Percentiles rank a stretch among this genome's conserved stretches.
phyloP scores from a whole-genome alignment of 2,329 filamentous ascomycete genomes.

The Colletotrichum sojae region DNA sequence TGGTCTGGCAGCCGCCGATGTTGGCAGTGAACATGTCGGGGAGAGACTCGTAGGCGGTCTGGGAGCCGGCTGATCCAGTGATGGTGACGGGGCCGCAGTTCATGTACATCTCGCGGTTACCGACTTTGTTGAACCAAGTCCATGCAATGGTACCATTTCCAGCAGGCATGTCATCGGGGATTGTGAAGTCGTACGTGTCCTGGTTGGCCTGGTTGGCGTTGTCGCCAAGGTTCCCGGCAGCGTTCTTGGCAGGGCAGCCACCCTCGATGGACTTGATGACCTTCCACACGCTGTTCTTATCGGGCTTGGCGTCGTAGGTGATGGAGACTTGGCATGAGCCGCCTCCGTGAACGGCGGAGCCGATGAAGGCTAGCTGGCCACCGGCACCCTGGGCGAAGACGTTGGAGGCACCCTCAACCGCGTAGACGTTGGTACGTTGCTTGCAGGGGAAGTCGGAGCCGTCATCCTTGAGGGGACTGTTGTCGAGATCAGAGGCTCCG shows the following conservation, averaged over 20 bases:
- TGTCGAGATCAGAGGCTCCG: slow-evolving; percentile 58
- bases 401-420: slow-evolving; percentile 66
- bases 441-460: slow-evolving; percentile 91
- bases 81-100: slow-evolving; percentile 87
- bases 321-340: slow-evolving; percentile 93
- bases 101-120: slow-evolving; percentile 98
- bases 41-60: slow-evolving; percentile 71
- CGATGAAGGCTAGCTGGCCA: slow-evolving; percentile 75
- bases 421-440: slow-evolving; percentile 61
- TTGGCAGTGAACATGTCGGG: slow-evolving; percentile 85
- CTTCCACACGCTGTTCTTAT: slow-evolving; percentile 80
- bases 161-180: slow-evolving; percentile 79
- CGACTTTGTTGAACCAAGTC: slow-evolving; percentile 95
- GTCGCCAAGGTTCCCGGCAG: slow-evolving; percentile 70
- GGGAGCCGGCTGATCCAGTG: slow-evolving; percentile 63
- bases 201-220: slow-evolving; percentile 61
- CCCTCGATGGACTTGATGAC: slow-evolving; percentile 92
- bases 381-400: slow-evolving; percentile 74
- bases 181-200: slow-evolving; percentile 75
- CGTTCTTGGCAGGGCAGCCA: slow-evolving; percentile 79
- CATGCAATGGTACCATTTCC: slow-evolving; percentile 89
- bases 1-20: slow-evolving; percentile 70
- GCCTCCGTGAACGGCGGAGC: slow-evolving; percentile 86
- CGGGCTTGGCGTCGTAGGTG: slow-evolving; percentile 81
- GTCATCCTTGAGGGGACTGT: slow-evolving; percentile 72